Evolutionary conservation across 192 early-diverging fungal species (phyloP), one percentile per base, ranked within the genome.

Genomic region (Diversispora epigaea): DNA sequence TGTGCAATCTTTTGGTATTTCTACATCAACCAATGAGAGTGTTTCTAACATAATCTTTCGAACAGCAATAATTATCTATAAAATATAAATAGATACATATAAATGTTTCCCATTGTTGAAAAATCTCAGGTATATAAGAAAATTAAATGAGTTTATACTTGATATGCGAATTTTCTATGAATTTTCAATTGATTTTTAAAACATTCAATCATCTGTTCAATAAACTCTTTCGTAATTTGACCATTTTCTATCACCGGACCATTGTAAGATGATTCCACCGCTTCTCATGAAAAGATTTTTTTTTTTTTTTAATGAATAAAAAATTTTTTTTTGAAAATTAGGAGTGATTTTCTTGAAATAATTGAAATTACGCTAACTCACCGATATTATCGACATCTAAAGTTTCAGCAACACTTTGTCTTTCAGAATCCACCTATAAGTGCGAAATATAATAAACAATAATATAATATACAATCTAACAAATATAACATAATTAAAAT

Each of bases 121-220:
- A 68, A 14, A 57, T 4, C 11, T 41, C 22, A 22, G 39, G 7
- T 43, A 8, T 43, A 47, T 41, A 49, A 57, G 56, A 44, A 65
- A 32, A 44, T 9, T 3, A 21, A 9, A 32, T 52, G 11, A 17
- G 12, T 49, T 22, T 19, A 67, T 80, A 86, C 88, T 82, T 91
- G 79, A 74, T 90, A 95, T 49, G 92, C 86, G 80, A 96, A 98
- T 75, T 95, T 94, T 21, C 86, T 84, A 64, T 97, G 96, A 78
- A 98, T 85, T 80, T 89, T 94, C 84, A 96, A 97, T 78, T 98
- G 93, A 25, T 89, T 86, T 68, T 91, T 89, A 84, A 97, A 92
- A 75, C 89, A 86, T 39, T 90, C 87, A 39, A 95, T 81, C 82
- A 98, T 81, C 19, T 82, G 82, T 63, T 90, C 78, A 21, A 95